Conservation (phyloP, 495 filamentous ascomycete species). For the Pseudoneurospora amorphoporcata region DNA sequence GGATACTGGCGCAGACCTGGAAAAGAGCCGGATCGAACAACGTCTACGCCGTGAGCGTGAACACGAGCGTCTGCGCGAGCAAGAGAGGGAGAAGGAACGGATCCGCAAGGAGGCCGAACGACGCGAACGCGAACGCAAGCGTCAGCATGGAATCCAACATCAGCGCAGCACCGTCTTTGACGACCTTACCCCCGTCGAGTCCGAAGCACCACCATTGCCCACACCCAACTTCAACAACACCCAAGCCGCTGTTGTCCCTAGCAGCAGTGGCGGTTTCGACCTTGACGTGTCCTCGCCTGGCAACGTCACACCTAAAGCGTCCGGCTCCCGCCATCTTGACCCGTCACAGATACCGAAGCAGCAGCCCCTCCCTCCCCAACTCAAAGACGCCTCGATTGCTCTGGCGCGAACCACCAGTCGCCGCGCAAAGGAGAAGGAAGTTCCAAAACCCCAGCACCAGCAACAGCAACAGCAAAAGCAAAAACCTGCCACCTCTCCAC, state of each 20-base stretch:
- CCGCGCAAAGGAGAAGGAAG: constrained; percentile 15
- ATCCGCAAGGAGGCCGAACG: neutral
- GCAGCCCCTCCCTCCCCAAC: constrained; percentile 1
- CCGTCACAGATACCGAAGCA: neutral
- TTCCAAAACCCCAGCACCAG: constrained; percentile 1
- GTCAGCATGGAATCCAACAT: constrained; percentile 16
- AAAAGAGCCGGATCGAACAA: constrained; percentile 18
- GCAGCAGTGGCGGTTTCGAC: constrained; percentile 10
- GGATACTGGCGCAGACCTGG: constrained; percentile 13
- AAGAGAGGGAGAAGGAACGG: constrained; percentile 10
- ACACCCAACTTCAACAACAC: constrained; percentile 21
- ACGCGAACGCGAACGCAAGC: constrained; percentile 8
- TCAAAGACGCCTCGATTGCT: constrained; percentile 7
- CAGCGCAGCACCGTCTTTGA: constrained; percentile 26
- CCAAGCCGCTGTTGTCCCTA: constrained; percentile 15
- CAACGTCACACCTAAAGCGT: constrained; percentile 2
- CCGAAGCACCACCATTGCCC: constrained; percentile 1
- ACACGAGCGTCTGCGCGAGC: constrained; percentile 11
- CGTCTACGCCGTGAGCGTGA: constrained; percentile 15
- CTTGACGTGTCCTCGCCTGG: constrained; percentile 5
- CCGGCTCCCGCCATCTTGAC: neutral
- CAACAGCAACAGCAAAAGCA: constrained; percentile 1
- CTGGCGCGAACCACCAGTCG: constrained; percentile 23
- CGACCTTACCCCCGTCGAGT: constrained; percentile 12
- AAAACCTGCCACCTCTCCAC: neutral